Conservation (phyloP, 1,284 basidiomycete genomes). For the Tilletia indica region DNA sequence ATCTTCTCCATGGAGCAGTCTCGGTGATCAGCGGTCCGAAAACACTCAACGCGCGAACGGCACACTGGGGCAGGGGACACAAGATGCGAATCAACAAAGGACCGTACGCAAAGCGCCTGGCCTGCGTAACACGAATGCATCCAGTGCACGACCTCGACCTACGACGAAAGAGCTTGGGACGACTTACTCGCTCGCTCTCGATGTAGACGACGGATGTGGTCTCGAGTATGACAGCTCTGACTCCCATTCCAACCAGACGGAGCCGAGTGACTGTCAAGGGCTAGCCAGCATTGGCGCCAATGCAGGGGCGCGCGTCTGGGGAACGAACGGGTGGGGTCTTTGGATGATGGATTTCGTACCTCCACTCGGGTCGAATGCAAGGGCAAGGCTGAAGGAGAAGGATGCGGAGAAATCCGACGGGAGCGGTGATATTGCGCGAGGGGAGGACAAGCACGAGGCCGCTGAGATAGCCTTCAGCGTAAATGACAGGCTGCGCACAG, state of each 20-base stretch:
- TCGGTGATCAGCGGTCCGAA: no score
- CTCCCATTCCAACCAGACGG: not conserved
- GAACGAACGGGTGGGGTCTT: not conserved
- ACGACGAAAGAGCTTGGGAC: not conserved
- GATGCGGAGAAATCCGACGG: not conserved
- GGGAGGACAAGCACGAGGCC: constrained; percentile 21
- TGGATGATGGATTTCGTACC: constrained; percentile 4
- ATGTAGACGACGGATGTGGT: not conserved
- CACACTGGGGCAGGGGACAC: no score
- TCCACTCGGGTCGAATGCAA: not conserved
- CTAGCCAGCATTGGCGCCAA: not conserved
- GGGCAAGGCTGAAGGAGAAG: not conserved
- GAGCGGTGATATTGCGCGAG: not conserved
- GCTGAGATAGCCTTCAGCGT: not conserved
- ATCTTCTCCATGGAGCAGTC: not conserved
- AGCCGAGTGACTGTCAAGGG: no score
- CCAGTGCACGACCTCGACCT: not conserved
- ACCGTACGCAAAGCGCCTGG: no score
- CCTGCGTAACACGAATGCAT: no score
- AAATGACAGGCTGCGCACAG: constrained; percentile 25
- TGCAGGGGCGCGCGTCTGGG: not conserved
- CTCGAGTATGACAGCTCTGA: not conserved
- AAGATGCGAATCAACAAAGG: no score
- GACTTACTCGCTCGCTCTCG: constrained; percentile 2
- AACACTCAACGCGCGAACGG: no score